phyloP scores from a whole-genome alignment of 2,329 filamentous ascomycete genomes.

The Penicillium expansum region DNA sequence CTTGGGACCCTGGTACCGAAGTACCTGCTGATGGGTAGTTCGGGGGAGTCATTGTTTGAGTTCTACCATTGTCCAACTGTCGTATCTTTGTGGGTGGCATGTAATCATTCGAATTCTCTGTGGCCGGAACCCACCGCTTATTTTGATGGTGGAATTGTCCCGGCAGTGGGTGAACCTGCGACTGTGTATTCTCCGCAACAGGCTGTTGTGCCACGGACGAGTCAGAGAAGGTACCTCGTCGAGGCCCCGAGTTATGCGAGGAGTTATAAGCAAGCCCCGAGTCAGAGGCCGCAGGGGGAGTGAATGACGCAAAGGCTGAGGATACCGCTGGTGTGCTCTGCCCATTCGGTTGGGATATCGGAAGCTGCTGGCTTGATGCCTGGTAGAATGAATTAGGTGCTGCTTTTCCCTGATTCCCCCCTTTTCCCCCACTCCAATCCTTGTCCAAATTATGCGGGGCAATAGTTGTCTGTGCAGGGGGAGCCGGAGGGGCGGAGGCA shows the following conservation, averaged over 20 bases:
- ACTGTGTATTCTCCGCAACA: background rate
- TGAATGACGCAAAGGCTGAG: background rate
- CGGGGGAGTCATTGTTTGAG: background rate
- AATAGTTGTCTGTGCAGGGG: background rate
- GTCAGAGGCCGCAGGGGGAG: background rate
- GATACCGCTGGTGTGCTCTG: background rate
- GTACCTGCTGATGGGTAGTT: background rate
- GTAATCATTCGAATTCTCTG: background rate
- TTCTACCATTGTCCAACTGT: background rate
- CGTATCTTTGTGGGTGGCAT: background rate
- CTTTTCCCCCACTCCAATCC: background rate
- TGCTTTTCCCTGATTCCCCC: background rate
- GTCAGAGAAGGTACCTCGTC: background rate
- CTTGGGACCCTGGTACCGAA: conserved; percentile 7
- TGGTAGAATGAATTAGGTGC: background rate
- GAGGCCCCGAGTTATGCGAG: background rate
- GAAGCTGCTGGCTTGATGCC: background rate
- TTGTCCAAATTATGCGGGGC: background rate
- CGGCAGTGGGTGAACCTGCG: background rate
- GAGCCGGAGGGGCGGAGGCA: background rate
- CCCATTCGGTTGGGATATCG: background rate
- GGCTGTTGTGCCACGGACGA: background rate
- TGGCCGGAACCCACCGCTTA: background rate
- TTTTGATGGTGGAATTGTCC: background rate
- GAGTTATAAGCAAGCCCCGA: background rate